Evolutionary conservation across 352 stramenopile genomes (phyloP).

Genomic region (Blastocystis sp.): DNA sequence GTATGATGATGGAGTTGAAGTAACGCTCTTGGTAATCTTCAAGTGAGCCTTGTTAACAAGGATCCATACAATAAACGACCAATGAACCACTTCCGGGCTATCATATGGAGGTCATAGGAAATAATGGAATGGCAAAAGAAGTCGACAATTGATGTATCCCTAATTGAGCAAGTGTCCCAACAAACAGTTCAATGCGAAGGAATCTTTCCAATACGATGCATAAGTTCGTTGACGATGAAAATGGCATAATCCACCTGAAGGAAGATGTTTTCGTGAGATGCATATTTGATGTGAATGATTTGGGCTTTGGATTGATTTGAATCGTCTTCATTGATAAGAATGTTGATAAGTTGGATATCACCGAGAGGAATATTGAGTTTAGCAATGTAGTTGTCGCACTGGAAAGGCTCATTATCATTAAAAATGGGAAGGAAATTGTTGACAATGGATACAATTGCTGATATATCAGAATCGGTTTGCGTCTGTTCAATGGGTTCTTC

Average conservation of each 20-base stretch:
- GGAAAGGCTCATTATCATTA: not conserved
- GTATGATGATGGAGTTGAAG: not conserved
- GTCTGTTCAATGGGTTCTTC: not conserved
- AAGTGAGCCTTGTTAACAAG: not conserved
- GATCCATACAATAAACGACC: not conserved
- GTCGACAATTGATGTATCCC: not conserved
- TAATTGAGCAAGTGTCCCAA: not conserved
- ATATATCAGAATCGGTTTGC: too few species aligned
- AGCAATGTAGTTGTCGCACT: slow-evolving; percentile 17
- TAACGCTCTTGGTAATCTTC: not conserved
- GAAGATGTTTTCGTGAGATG: not conserved
- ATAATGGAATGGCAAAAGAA: not conserved
- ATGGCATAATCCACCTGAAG: slow-evolving; percentile 57
- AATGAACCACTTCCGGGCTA: not conserved
- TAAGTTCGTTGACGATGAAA: slow-evolving; percentile 52
- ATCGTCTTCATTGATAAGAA: slow-evolving; percentile 13
- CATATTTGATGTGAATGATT: slow-evolving; percentile 40
- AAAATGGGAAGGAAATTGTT: not conserved
- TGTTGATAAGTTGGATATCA: slow-evolving; percentile 39
- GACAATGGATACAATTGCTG: too few species aligned
- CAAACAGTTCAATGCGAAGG: slow-evolving; percentile 29
- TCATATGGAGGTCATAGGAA: not conserved
- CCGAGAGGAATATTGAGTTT: not conserved
- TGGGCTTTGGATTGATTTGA: not conserved
- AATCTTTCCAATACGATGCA: slow-evolving; percentile 37